These are phyloP conservation scores for Fusarium sp. DNA, from an alignment of 2,329 filamentous ascomycete genomes.

Conservation along the genomic window DNA sequence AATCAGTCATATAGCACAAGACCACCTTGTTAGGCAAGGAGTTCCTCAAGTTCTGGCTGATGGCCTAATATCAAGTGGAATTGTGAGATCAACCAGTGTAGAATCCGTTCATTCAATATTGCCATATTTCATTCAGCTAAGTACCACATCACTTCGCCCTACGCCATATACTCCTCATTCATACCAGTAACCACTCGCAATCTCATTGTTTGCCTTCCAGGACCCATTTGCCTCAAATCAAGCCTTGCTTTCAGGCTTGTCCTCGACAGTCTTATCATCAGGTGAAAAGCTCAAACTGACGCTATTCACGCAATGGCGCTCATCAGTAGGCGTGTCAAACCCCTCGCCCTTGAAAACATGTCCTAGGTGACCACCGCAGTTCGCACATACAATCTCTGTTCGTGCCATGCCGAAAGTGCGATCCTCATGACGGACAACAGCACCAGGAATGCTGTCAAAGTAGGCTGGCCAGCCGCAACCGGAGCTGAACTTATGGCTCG, in stretches of 20 bases:
- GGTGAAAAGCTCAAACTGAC: slow-evolving; percentile 85
- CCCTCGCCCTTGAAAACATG: slow-evolving; percentile 95
- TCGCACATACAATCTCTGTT: slow-evolving; percentile 93
- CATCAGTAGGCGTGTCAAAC: slow-evolving; percentile 86
- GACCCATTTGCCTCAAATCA: slow-evolving; percentile 19
- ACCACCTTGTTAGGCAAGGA: too few relatives aligned
- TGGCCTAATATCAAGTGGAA: too few relatives aligned
- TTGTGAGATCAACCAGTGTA: neutral
- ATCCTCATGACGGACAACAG: slow-evolving; percentile 86
- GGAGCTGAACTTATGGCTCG: slow-evolving; percentile 93
- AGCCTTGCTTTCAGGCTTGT: slow-evolving; percentile 53
- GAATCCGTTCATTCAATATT: slow-evolving; percentile 1
- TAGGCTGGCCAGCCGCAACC: slow-evolving; percentile 99
- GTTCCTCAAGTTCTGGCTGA: too few relatives aligned
- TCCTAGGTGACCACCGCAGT: slow-evolving; percentile 94
- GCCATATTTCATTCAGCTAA: neutral
- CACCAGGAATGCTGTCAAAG: slow-evolving; percentile 93
- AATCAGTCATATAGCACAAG: neutral
- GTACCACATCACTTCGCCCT: neutral
- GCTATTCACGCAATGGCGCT: slow-evolving; percentile 97
- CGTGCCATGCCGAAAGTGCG: slow-evolving; percentile 81
- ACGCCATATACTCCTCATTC: neutral
- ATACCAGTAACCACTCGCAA: neutral
- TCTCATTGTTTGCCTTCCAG: neutral
- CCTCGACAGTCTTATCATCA: slow-evolving; percentile 66